Percentiles rank a stretch among this genome's conserved stretches.
Conservation (phyloP, 2,329 filamentous ascomycete genomes). For the Nemania abortiva region DNA sequence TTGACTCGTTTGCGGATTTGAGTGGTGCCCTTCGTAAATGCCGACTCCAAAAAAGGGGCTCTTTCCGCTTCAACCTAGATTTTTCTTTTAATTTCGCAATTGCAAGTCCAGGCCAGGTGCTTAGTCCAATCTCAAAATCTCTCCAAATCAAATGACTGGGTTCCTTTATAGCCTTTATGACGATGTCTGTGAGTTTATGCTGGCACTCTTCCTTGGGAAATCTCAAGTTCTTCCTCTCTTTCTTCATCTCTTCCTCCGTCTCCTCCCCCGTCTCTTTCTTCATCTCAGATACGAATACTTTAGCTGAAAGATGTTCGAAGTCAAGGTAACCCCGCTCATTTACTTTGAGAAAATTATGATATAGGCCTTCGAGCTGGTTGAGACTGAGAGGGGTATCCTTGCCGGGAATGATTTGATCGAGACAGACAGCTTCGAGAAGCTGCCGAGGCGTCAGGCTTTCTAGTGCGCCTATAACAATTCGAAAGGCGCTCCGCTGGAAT, state of each 20-base stretch:
- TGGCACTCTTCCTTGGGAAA: constrained; percentile 2
- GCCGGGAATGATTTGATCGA: background rate
- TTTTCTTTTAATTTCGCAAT: background rate
- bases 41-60: too few species aligned
- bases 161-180: constrained; percentile 6
- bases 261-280: constrained; percentile 1
- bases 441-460: background rate
- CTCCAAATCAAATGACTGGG: constrained; percentile 5
- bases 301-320: constrained; percentile 11
- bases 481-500: background rate
- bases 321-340: background rate
- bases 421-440: constrained; percentile 8
- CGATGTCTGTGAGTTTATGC: background rate
- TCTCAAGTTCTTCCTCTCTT: background rate
- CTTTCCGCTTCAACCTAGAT: too few species aligned
- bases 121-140: background rate
- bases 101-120: background rate
- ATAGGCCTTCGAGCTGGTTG: constrained; percentile 14
- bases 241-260: constrained; percentile 12
- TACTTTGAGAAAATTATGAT: constrained; percentile 6
- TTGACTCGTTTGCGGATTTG: too few species aligned
- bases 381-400: background rate
- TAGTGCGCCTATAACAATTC: background rate
- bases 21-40: too few species aligned
- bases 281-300: constrained; percentile 14